phyloP scores from a whole-genome alignment of 169 alveolate species.

The Cryptosporidium sp. region DNA sequence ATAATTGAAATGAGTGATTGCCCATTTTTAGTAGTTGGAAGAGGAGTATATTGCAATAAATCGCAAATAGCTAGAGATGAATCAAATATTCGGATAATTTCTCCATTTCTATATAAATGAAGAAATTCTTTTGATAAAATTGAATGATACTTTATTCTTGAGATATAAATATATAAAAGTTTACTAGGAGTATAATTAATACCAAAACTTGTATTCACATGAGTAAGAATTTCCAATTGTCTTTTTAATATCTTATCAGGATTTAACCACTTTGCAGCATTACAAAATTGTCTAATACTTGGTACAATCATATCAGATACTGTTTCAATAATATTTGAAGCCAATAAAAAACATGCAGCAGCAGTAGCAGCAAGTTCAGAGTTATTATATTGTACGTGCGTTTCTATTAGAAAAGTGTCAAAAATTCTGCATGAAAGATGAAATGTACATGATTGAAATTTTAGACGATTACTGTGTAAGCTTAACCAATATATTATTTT shows the following conservation, averaged over 20 bases:
- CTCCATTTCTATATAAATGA: background rate
- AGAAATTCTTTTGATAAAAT: slow-evolving; percentile 22
- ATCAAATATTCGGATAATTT: slow-evolving; percentile 15
- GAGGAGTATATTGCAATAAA: slow-evolving; percentile 12
- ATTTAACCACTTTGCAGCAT: slow-evolving; percentile 70
- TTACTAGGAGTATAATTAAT: slow-evolving; percentile 39
- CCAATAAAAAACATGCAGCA: slow-evolving; percentile 62
- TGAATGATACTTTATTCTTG: slow-evolving; percentile 40
- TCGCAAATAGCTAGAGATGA: slow-evolving; percentile 41
- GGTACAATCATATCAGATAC: slow-evolving; percentile 65
- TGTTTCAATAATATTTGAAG: slow-evolving; percentile 51
- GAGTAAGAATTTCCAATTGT: slow-evolving; percentile 45
- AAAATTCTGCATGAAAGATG: slow-evolving; percentile 64
- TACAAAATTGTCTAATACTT: slow-evolving; percentile 55
- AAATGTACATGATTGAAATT: slow-evolving; percentile 70
- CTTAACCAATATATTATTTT: slow-evolving; percentile 62
- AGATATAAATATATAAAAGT: slow-evolving; percentile 20
- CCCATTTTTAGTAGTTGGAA: slow-evolving; percentile 45
- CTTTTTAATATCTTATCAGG: slow-evolving; percentile 14
- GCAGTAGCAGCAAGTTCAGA: slow-evolving; percentile 36
- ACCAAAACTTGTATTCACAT: slow-evolving; percentile 14
- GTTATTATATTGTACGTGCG: background rate
- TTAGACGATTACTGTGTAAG: slow-evolving; percentile 23
- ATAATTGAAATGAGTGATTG: slow-evolving; percentile 20
- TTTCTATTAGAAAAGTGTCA: slow-evolving; percentile 14